Evolutionary conservation across 148 eudicot species (phyloP).

Genomic region (Chenopodium quinoa): DNA sequence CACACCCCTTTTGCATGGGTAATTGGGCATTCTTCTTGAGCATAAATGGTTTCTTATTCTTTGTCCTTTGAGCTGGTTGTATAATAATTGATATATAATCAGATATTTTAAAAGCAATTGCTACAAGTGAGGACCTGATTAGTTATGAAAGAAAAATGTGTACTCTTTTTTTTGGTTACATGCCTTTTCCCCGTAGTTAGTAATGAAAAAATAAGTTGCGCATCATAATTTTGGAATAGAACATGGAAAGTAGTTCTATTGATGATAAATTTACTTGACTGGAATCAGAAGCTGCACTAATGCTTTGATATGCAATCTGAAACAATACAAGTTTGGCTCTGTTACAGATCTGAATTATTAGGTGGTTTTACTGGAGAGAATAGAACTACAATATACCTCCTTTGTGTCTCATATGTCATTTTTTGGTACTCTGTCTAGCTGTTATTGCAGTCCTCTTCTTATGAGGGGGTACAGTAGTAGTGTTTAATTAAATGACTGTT

Average conservation of each 20-base stretch:
- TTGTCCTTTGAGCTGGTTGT: background rate
- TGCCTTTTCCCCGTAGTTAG: background rate
- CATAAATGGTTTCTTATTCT: background rate
- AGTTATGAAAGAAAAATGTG: background rate
- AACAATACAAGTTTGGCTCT: background rate
- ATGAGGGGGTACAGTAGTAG: background rate
- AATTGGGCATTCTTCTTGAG: background rate
- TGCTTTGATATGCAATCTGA: no score
- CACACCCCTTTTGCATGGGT: background rate
- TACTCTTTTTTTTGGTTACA: background rate
- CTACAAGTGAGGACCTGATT: background rate
- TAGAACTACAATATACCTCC: no score
- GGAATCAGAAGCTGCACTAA: background rate
- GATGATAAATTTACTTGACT: background rate
- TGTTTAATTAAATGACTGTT: background rate
- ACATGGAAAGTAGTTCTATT: background rate
- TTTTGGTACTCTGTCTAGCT: no score
- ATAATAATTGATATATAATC: background rate
- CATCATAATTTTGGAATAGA: background rate
- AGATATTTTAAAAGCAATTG: background rate
- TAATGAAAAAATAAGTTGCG: no score
- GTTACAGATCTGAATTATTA: background rate
- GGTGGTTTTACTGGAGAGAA: background rate
- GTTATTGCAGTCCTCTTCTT: no score
- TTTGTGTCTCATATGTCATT: no score